Evolutionary conservation across 257 asterid genomes (phyloP), one percentile per base, ranked within the genome.

Genomic region (Nicotiana sylvestris): DNA sequence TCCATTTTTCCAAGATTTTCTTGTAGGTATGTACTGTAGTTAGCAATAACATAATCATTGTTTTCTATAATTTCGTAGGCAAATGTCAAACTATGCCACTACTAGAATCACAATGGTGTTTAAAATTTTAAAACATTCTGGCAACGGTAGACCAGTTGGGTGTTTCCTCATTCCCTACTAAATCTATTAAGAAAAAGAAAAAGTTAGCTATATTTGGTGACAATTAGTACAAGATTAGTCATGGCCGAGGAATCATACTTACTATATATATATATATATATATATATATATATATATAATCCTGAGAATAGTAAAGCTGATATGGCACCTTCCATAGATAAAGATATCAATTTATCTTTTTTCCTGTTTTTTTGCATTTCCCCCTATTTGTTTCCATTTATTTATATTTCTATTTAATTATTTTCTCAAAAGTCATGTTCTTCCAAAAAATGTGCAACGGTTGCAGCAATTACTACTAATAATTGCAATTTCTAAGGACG

Each of bases 21-120:
- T 70, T 49, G 85, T 60, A 69, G 65, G 46, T 61, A 69, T 82
- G 84, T 43, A 43, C 49, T 43, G 49, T 49, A 76, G 66, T 69
- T 67, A 61, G 6, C 4, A 9, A 25, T 68, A 35, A 18, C 17
- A 18, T 49, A 60, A 33, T 10, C 2, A 30, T 68, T 60, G 9
- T 10, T 77, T 2, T 32, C 13, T 33, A 10, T 66, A 25, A 72
- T 74, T 64, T 35, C 53, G 53, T 33, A 67, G 30, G 10, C 15
- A 13, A 68, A 37, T 37, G 43, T 37, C 32, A 37, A 35, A 68
- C 32, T 37, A 37, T 68, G 77, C 32, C 30, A 9, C 30, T 18
- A 68, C 64, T n/a, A 18, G 15, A 39, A 70, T 39, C 32, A 17
- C 0, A 69, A 39, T 37, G 43, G n/a, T 55, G 56, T n/a, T n/a